These are phyloP conservation scores for Wickerhamomyces chambardii DNA, from an alignment of 805 yeast species.

Conservation along the genomic window DNA sequence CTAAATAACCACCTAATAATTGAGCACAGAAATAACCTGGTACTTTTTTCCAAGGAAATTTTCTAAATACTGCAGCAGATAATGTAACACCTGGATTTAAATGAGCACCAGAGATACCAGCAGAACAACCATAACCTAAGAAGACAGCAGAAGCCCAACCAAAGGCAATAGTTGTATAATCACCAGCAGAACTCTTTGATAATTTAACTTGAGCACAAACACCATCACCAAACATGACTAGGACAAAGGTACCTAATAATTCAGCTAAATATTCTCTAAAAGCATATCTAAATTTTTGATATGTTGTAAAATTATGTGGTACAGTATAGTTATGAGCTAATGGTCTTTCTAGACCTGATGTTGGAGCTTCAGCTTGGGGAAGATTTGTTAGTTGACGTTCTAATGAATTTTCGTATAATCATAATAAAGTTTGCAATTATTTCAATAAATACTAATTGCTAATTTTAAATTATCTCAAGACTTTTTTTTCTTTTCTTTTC, in stretches of 20 bases:
- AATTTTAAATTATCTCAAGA: too few relatives aligned
- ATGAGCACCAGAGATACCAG: constrained; percentile 54
- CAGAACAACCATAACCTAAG: constrained; percentile 39
- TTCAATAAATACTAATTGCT: too few relatives aligned
- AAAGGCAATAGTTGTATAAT: constrained; percentile 30
- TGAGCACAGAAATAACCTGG: constrained; percentile 37
- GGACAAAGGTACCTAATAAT: constrained; percentile 38
- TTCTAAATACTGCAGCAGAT: constrained; percentile 36
- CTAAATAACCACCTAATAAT: constrained; percentile 37
- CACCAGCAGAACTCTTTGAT: constrained; percentile 28
- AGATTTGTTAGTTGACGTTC: too few relatives aligned
- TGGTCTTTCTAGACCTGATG: constrained; percentile 16
- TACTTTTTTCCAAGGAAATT: constrained; percentile 40
- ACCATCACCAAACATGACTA: constrained; percentile 39
- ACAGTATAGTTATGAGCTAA: neutral
- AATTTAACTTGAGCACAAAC: constrained; percentile 34
- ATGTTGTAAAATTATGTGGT: constrained; percentile 9
- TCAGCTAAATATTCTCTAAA: constrained; percentile 41
- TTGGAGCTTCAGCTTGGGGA: constrained; percentile 11
- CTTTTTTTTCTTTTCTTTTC: too few relatives aligned
- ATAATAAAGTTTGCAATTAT: too few relatives aligned
- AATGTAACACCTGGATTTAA: constrained; percentile 45
- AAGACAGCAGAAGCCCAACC: constrained; percentile 50
- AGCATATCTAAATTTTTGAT: constrained; percentile 18
- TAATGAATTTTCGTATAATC: too few relatives aligned